Conservation (phyloP, 352 stramenopile genomes). For the Aphanomyces stellatus region DNA sequence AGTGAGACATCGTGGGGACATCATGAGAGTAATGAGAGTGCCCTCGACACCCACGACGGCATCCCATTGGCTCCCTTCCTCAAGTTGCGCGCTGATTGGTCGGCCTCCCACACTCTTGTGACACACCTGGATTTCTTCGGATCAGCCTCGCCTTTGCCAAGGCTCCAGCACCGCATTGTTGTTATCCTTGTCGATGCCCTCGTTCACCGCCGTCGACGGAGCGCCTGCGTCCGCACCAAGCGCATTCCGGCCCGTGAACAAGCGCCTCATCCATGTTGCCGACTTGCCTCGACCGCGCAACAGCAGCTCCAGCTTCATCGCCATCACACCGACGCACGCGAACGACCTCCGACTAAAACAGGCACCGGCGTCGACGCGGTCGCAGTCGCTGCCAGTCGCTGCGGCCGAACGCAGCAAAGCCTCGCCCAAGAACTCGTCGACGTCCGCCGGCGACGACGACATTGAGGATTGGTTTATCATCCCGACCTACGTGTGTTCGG, state of each 20-base stretch:
- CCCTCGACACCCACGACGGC: too few species aligned
- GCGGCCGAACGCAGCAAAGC: neutral
- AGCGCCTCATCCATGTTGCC: neutral
- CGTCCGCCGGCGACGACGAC: neutral
- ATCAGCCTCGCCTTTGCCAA: too few species aligned
- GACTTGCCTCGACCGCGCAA: neutral
- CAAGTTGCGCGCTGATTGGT: too few species aligned
- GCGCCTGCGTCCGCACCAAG: too few species aligned
- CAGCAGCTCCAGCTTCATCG: slow-evolving; percentile 13
- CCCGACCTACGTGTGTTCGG: slow-evolving; percentile 13
- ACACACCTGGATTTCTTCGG: too few species aligned
- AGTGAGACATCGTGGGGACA: too few species aligned
- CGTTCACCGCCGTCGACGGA: too few species aligned
- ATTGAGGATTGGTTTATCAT: slow-evolving; percentile 19
- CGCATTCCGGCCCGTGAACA: neutral
- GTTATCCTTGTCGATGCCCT: too few species aligned
- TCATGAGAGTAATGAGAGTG: too few species aligned
- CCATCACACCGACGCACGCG: slow-evolving; percentile 3
- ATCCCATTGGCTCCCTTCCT: too few species aligned
- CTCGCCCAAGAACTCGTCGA: slow-evolving; percentile 6
- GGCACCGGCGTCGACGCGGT: slow-evolving; percentile 1
- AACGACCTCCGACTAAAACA: neutral
- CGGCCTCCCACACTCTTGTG: too few species aligned
- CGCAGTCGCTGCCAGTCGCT: slow-evolving; percentile 5
- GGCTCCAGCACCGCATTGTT: too few species aligned